phyloP scores from a whole-genome alignment of 208 protist species.

The Phytomonas sp. region DNA sequence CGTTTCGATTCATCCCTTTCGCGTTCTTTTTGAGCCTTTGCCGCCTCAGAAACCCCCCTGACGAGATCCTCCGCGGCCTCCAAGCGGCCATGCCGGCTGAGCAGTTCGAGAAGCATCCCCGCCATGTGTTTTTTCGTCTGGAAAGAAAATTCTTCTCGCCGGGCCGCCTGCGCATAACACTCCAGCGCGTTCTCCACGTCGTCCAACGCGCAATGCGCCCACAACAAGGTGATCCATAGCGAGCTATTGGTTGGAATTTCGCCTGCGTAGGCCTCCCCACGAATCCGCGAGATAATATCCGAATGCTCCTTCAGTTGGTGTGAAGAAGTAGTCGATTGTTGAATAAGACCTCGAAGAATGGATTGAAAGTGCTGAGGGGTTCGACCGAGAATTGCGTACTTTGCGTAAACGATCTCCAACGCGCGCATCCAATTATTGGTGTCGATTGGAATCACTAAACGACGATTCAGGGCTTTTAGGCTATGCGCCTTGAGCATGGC shows the following conservation, averaged over 20 bases:
- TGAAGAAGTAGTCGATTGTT: slow-evolving; percentile 12
- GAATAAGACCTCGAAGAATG: slow-evolving; percentile 60
- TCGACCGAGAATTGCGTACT: slow-evolving; percentile 59
- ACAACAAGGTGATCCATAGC: slow-evolving; percentile 72
- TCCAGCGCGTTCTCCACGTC: slow-evolving; percentile 41
- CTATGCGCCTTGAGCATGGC: slow-evolving; percentile 41
- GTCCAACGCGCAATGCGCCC: slow-evolving; percentile 53
- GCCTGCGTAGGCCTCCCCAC: slow-evolving; percentile 56
- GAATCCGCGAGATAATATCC: slow-evolving; percentile 31
- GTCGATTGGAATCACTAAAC: slow-evolving; percentile 78
- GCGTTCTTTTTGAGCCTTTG: not conserved
- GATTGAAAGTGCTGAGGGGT: slow-evolving; percentile 64
- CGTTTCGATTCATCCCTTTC: not conserved
- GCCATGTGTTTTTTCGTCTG: slow-evolving; percentile 64
- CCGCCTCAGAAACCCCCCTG: slow-evolving; percentile 20
- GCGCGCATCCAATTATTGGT: slow-evolving; percentile 66
- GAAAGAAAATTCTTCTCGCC: slow-evolving; percentile 33
- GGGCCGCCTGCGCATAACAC: slow-evolving; percentile 36
- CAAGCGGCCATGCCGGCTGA: slow-evolving; percentile 38
- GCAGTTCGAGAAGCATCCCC: slow-evolving; percentile 41
- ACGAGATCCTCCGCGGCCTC: slow-evolving; percentile 30
- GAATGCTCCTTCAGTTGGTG: not conserved
- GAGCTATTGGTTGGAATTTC: slow-evolving; percentile 44
- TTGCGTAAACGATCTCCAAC: slow-evolving; percentile 63
- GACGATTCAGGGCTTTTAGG: slow-evolving; percentile 61